A percentile compares a stretch with the other conserved stretches of the same genome.
phyloP scores from a whole-genome alignment of 2,329 filamentous ascomycete species.

The Atkinsonella texensis region DNA sequence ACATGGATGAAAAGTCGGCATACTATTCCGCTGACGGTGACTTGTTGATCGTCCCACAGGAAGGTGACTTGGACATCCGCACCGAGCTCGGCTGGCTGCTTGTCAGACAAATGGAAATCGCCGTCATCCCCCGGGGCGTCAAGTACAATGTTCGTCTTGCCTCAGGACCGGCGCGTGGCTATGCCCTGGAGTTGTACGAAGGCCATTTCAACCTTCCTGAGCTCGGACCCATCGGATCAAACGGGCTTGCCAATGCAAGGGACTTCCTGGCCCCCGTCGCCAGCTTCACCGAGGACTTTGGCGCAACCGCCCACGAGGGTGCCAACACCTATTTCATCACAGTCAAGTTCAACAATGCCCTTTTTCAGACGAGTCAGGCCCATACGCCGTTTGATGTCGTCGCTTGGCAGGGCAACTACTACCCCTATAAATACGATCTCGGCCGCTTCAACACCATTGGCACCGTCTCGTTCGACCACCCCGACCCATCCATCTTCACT shows the following conservation, averaged over 20 bases:
- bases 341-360: conserved; percentile 52
- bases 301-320: conserved; percentile 26
- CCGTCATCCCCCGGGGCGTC: conserved; percentile 62
- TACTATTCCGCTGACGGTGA: conserved; percentile 82
- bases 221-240: conserved; percentile 61
- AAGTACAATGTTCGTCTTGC: conserved; percentile 60
- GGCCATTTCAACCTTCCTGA: conserved; percentile 62
- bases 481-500: conserved; percentile 68
- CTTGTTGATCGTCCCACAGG: conserved; percentile 63
- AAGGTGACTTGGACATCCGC: conserved; percentile 61
- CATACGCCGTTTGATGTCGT: conserved; percentile 73
- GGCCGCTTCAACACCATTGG: conserved; percentile 66
- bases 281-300: conserved; percentile 48
- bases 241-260: conserved; percentile 60
- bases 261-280: conserved; percentile 68
- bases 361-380: conserved; percentile 51
- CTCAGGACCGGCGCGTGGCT: conserved; percentile 52
- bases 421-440: conserved; percentile 73
- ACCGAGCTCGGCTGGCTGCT: conserved; percentile 66
- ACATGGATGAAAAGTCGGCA: conserved; percentile 62
- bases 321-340: conserved; percentile 29
- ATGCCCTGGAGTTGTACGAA: conserved; percentile 64
- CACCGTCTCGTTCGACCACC: conserved; percentile 62
- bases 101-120: conserved; percentile 68
- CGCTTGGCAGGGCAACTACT: conserved; percentile 71